Evolutionary conservation across 345 rosid species (phyloP), one percentile per base, ranked within the genome.

Genomic region (Streptanthus diversifolius): DNA sequence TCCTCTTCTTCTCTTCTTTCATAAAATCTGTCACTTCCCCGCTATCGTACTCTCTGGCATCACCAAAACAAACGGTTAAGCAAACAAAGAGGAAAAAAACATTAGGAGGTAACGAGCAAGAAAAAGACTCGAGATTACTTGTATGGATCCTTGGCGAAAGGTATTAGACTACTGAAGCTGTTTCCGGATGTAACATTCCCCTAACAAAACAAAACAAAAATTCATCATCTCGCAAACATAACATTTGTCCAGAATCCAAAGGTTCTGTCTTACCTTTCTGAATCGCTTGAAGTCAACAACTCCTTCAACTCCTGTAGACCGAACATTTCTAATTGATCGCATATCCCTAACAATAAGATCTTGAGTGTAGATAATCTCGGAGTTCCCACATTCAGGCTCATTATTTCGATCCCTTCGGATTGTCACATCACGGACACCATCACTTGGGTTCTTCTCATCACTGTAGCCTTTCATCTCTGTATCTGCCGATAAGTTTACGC

Each of bases 141-240:
- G 85, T 85, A 91, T 39, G 98, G 95, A 73, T 81, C 80, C 80
- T 83, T 91, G 1, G 97, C 87, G 61, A 88, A 93, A 14, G 95
- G 98, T 79, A 93, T 85, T 33, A 93, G 87, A 81, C 63, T 89
- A 82, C 69, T 61, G 83, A 93, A 93, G 85, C 95, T 91, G 80
- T 93, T 93, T 72, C 98, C 97, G 5, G 97, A 88, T 45, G 66
- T 83, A 71, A 75, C 79, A 76, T 80, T 68, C 59, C 72, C 85
- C 97, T 93, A 68, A 14, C 76, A 68, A 21, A 25, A 10, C 72
- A 75, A 19, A 19, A 47, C 60, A 67, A 37, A 17, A 5, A 12
- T 13, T 70, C 59, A 18, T 51, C 32, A 70, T 47, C 40, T 33
- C 18, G 8, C 12, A 9, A 40, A 45, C 25, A 62, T 19, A 33